A percentile compares a stretch with the other conserved stretches of the same genome.
phyloP scores from a whole-genome alignment of 441 rosid species.

The Pelargonium australe region DNA sequence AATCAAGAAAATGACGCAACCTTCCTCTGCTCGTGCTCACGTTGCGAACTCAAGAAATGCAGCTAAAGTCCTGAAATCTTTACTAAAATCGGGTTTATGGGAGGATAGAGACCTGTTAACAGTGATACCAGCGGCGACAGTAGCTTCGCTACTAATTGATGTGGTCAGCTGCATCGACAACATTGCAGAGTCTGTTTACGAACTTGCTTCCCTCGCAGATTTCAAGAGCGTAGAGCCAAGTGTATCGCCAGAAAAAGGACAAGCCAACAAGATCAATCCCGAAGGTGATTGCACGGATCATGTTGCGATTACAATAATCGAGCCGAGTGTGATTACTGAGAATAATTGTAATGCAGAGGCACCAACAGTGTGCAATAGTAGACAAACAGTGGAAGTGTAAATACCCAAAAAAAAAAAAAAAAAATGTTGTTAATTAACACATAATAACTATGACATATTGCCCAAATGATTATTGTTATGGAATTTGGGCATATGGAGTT shows the following conservation, averaged over 20 bases:
- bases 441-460: not conserved
- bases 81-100: not conserved
- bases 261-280: not conserved
- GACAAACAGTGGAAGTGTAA: not conserved
- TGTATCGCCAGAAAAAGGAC: not conserved
- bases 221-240: not conserved
- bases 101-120: not conserved
- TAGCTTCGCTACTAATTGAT: not conserved
- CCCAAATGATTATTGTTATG: not conserved
- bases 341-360: too few relatives aligned
- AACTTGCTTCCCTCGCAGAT: not conserved
- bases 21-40: not conserved
- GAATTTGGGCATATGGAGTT: not conserved
- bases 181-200: not conserved
- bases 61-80: not conserved
- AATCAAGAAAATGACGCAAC: not conserved
- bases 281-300: not conserved
- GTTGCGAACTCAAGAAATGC: not conserved
- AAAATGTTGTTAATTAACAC: not conserved
- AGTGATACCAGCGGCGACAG: conserved; percentile 1
- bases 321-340: too few relatives aligned
- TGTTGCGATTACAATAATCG: not conserved
- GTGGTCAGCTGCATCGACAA: not conserved
- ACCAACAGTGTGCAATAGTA: too few relatives aligned
- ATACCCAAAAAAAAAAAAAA: not conserved